phyloP scores from a whole-genome alignment of 1,284 basidiomycete genomes.

The Moniliophthora roreri region DNA sequence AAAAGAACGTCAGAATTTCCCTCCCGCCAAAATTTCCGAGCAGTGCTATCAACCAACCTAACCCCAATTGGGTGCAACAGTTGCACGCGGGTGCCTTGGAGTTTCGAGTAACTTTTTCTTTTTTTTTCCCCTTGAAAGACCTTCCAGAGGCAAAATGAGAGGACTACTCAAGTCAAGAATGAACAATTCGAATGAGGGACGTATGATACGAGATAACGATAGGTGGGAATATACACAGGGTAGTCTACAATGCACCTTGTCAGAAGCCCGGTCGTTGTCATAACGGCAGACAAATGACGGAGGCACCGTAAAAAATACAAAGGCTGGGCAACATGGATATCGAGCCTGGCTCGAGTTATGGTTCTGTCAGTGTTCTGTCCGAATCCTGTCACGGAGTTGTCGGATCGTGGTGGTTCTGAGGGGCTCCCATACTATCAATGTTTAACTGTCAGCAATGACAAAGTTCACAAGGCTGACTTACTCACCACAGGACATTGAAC shows the following conservation, averaged over 20 bases:
- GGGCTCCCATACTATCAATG: background rate
- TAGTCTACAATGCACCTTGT: no score
- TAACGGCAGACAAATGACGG: no score
- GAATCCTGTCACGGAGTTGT: background rate
- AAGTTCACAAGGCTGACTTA: background rate
- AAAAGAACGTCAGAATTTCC: conserved; percentile 3
- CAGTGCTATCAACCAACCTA: background rate
- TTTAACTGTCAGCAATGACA: no score
- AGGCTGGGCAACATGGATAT: background rate
- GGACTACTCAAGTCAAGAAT: no score
- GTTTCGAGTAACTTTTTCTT: background rate
- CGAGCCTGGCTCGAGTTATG: background rate
- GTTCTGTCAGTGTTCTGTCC: background rate
- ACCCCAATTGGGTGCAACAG: background rate
- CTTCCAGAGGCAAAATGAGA: no score
- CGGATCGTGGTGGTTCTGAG: background rate
- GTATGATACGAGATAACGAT: no score
- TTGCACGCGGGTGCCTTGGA: background rate
- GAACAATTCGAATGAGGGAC: no score
- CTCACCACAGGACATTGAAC: background rate
- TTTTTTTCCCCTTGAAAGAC: no score
- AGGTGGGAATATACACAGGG: no score
- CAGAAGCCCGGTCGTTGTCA: no score
- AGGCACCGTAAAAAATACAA: background rate
- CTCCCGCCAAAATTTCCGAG: background rate